Base-by-base conservation (phyloP, 192 early-diverging fungal species). In the Rhizophagus sp. region DNA sequence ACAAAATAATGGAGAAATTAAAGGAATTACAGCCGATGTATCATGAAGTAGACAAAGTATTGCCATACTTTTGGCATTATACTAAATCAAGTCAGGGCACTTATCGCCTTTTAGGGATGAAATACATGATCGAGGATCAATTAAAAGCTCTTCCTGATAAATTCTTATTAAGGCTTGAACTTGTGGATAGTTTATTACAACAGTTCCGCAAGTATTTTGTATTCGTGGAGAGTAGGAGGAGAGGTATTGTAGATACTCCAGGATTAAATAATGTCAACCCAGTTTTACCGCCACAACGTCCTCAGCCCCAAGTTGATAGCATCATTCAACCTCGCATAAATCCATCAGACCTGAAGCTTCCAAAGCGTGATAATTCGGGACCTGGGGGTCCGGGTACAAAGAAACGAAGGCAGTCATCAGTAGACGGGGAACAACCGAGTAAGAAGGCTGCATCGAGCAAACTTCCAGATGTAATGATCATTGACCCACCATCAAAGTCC, bases 121-220 rank as follows among this genome's bases (percentile, higher is more conserved):
- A 73, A 57, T 73, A 73, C 27, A 73, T 73, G 71, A 73, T 73
- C 13, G 71, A 73, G 15, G 71, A 73, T 30, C 71, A 73, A 73
- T 52, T 73, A 73, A 50, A 73, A 15, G 71, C 71, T 24, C 24
- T 73, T 27, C 47, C 44, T 47, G 71, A 30, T 15, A 73, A 73
- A 50, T 73, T 25, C 27, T 36, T 73, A 12, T 47, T 73, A 6
- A 24, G 24, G 11, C 47, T 73, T 8, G 47, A 73, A 25, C 71
- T 50, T 30, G 44, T 73, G 12, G 71, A 73, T 12, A 52, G 47
- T 47, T 50, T 73, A 52, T 50, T 73, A 27, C 22, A 25, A 52
- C 71, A 73, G 27, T 73, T 73, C 25, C 41, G 47, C 12, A 73
- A 73, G 47, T 73, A 73, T 27, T 73, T 73, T 24, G 24, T 25